A percentile compares a stretch with the other conserved stretches of the same genome.
Evolutionary conservation across 768 basidiomycete genomes (phyloP).

Genomic region (Hebeloma cylindrosporum): DNA sequence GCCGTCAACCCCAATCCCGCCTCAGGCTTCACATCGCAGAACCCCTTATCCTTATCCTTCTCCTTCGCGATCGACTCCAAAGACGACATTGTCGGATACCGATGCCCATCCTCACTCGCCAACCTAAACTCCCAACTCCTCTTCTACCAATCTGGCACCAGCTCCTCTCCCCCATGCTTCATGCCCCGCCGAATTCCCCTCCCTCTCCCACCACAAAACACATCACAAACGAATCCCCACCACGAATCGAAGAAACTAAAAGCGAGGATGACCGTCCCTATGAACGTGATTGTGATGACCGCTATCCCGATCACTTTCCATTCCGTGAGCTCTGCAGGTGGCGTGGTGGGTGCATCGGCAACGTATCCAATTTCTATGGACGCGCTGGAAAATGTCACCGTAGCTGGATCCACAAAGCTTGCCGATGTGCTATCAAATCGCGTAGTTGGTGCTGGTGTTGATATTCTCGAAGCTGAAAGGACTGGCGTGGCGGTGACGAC

Average conservation of each 20-base stretch:
- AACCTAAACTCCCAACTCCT: slow-evolving; percentile 58
- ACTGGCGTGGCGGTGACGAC: too few relatives aligned
- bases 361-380: slow-evolving; percentile 13
- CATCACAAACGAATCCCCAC: slow-evolving; percentile 58
- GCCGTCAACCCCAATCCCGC: slow-evolving; percentile 4
- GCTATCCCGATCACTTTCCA: slow-evolving; percentile 75
- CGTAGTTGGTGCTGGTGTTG: slow-evolving; percentile 1
- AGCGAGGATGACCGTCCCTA: slow-evolving; percentile 54
- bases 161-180: slow-evolving; percentile 42
- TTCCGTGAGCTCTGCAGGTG: slow-evolving; percentile 45
- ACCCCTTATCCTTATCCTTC: slow-evolving; percentile 21
- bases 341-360: slow-evolving; percentile 26
- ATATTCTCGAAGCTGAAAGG: background rate
- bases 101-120: slow-evolving; percentile 45
- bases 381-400: slow-evolving; percentile 2
- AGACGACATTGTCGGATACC: slow-evolving; percentile 45
- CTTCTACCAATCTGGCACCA: slow-evolving; percentile 66
- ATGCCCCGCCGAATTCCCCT: background rate
- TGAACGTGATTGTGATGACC: slow-evolving; percentile 59
- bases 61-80: slow-evolving; percentile 37
- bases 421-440: background rate
- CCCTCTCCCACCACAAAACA: slow-evolving; percentile 40
- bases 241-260: slow-evolving; percentile 73
- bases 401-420: background rate
- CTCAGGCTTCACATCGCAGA: background rate